phyloP scores from a whole-genome alignment of 75 land plant species.

The Isoetes taiwanensis region DNA sequence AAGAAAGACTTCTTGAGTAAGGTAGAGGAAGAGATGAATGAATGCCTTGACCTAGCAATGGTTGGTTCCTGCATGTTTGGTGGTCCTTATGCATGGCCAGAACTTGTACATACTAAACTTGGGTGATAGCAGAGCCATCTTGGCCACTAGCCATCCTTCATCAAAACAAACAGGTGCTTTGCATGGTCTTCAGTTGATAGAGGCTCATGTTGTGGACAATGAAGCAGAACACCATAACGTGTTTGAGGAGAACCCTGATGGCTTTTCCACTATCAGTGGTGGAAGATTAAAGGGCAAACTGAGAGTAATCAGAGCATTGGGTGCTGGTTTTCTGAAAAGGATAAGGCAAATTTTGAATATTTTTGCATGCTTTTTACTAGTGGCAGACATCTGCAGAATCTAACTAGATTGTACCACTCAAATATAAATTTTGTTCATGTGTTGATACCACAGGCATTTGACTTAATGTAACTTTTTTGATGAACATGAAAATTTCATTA shows the following conservation, averaged over 20 bases:
- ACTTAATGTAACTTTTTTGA: too few relatives aligned
- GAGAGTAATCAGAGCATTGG: conserved; percentile 74
- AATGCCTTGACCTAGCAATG: conserved; percentile 63
- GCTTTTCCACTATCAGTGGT: conserved; percentile 25
- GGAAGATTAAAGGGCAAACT: conserved; percentile 69
- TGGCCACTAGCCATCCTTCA: conserved; percentile 30
- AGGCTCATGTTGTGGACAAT: conserved; percentile 51
- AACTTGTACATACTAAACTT: conserved; percentile 47
- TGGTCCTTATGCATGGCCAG: conserved; percentile 45
- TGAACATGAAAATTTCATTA: conserved; percentile 51
- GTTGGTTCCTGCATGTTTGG: conserved; percentile 70
- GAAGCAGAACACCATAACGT: conserved; percentile 35
- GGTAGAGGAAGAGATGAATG: conserved; percentile 76
- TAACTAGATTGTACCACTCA: too few relatives aligned
- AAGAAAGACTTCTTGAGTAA: conserved; percentile 53
- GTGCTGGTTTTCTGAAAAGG: conserved; percentile 83
- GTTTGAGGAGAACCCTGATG: conserved; percentile 57
- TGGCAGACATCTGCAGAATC: too few relatives aligned
- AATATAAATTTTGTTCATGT: too few relatives aligned
- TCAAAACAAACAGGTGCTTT: background rate
- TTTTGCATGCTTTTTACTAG: too few relatives aligned
- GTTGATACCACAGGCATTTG: too few relatives aligned
- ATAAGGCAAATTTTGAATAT: too few relatives aligned
- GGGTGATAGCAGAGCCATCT: conserved; percentile 69
- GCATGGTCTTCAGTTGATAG: conserved; percentile 51